Evolutionary conservation across 2,329 filamentous ascomycete genomes (phyloP).

Genomic region (Endocalyx cinctus): DNA sequence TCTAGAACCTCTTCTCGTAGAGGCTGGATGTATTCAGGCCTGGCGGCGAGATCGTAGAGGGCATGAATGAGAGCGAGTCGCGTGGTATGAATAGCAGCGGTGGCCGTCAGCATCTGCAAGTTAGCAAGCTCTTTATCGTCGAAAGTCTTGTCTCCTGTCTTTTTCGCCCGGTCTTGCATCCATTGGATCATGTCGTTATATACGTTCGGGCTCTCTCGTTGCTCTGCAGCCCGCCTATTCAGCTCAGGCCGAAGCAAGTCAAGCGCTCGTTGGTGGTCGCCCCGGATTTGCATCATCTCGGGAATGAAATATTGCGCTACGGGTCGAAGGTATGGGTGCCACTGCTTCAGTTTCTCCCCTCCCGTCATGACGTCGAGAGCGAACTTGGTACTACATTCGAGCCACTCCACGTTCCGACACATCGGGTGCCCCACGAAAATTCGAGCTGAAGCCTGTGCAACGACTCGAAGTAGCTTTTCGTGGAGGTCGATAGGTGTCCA

Average conservation of each 20-base stretch:
- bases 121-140: conserved; percentile 23
- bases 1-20: conserved; percentile 35
- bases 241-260: conserved; percentile 21
- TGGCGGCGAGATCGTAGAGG: conserved; percentile 37
- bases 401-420: conserved; percentile 23
- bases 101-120: conserved; percentile 26
- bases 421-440: conserved; percentile 24
- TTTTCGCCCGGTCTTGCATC: conserved; percentile 23
- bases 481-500: conserved; percentile 24
- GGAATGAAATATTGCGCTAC: conserved; percentile 23
- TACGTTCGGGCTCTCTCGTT: no score
- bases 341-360: conserved; percentile 24
- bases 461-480: conserved; percentile 20
- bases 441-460: conserved; percentile 23
- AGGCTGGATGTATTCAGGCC: conserved; percentile 37
- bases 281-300: conserved; percentile 21
- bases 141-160: conserved; percentile 18
- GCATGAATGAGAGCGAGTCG: conserved; percentile 27
- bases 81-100: conserved; percentile 33
- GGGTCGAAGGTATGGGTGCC: conserved; percentile 22
- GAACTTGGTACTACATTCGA: conserved; percentile 23
- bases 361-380: conserved; percentile 22
- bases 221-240: conserved; percentile 13
- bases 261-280: conserved; percentile 19
- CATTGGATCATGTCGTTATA: conserved; percentile 25